Percentiles rank a stretch among this genome's conserved stretches.
Evolutionary conservation across 192 early-diverging fungal genomes (phyloP).

Genomic region (Gamsiella multidivaricata): DNA sequence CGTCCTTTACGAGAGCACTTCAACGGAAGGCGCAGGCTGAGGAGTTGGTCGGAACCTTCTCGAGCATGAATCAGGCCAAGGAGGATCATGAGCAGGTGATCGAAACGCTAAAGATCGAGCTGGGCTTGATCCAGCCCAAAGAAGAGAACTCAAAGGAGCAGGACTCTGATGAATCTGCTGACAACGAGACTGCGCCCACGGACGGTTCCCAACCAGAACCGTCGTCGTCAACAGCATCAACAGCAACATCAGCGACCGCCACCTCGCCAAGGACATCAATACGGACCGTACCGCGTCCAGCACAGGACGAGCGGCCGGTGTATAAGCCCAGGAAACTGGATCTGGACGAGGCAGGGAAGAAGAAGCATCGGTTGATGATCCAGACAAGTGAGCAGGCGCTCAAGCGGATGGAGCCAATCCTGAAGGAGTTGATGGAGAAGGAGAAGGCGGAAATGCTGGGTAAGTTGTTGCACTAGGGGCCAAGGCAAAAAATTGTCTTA

Average conservation of each 20-base stretch:
- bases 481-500: no score
- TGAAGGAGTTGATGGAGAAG: conserved; percentile 63
- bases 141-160: background rate
- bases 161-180: background rate
- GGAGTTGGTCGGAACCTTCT: conserved; percentile 59
- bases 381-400: conserved; percentile 56
- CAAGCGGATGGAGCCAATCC: conserved; percentile 56
- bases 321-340: conserved; percentile 27
- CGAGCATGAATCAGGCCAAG: conserved; percentile 49
- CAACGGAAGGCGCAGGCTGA: conserved; percentile 71
- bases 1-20: conserved; percentile 68
- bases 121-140: conserved; percentile 32
- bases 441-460: conserved; percentile 79
- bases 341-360: conserved; percentile 48
- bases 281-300: background rate
- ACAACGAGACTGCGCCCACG: background rate
- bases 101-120: conserved; percentile 54
- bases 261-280: background rate
- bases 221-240: background rate
- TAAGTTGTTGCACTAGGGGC: no score
- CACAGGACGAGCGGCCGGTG: background rate
- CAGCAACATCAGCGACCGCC: background rate
- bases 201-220: background rate
- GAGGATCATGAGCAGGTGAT: conserved; percentile 56
- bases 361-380: conserved; percentile 49